Evolutionary conservation across 2,329 filamentous ascomycete genomes (phyloP).

Genomic region (Diaporthe helianthi): DNA sequence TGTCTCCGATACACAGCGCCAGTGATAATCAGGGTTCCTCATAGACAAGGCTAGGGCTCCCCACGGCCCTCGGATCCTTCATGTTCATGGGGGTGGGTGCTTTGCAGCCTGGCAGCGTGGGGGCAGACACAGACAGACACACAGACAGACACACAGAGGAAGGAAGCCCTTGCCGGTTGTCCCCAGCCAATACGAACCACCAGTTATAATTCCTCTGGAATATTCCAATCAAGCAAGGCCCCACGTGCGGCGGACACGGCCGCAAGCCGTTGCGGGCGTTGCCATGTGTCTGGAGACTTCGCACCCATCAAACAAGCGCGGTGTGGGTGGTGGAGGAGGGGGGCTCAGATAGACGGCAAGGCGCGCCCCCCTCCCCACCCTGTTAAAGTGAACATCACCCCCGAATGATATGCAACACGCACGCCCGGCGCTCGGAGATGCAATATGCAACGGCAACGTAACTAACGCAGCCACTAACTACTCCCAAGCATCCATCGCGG

Average conservation of each 20-base stretch:
- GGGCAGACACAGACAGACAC: neutral
- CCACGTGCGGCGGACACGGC: slow-evolving; percentile 13
- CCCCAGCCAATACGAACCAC: neutral
- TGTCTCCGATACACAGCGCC: slow-evolving; percentile 1
- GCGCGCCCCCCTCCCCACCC: too few species aligned
- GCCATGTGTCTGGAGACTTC: neutral
- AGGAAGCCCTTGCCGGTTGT: neutral
- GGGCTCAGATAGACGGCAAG: neutral
- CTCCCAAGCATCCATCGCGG: neutral
- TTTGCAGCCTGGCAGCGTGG: slow-evolving; percentile 11
- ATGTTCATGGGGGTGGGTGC: too few species aligned
- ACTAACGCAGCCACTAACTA: too few species aligned
- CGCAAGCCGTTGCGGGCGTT: neutral
- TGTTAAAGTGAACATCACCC: neutral
- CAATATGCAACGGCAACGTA: neutral
- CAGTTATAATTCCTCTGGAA: neutral
- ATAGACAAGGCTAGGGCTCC: neutral
- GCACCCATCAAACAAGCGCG: neutral
- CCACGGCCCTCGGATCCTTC: neutral
- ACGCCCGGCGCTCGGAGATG: neutral
- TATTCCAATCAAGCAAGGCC: neutral
- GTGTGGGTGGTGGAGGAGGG: too few species aligned
- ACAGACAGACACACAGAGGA: neutral
- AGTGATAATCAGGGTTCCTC: neutral
- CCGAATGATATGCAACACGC: neutral